Evolutionary conservation across 2,329 filamentous ascomycete species (phyloP).

Genomic region (Lachnellula hyalina): DNA sequence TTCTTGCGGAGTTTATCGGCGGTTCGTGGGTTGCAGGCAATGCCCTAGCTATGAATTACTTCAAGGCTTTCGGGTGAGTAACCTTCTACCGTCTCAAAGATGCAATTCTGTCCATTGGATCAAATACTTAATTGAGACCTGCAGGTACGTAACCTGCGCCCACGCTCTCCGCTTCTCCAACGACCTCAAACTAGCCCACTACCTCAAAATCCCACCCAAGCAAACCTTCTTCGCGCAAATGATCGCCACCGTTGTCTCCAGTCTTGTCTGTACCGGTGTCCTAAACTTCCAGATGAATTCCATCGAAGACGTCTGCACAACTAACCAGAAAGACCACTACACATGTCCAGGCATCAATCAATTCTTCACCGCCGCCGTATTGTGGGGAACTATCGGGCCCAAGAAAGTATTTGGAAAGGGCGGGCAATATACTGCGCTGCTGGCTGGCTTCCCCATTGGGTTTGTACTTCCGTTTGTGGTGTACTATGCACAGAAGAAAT

Average conservation of each 20-base stretch:
- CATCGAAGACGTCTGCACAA: slow-evolving; percentile 38
- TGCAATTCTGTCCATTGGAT: slow-evolving; percentile 25
- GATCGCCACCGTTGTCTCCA: slow-evolving; percentile 42
- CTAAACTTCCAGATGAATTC: slow-evolving; percentile 36
- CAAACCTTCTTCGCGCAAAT: slow-evolving; percentile 45
- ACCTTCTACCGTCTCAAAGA: slow-evolving; percentile 41
- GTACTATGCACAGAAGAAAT: slow-evolving; percentile 39
- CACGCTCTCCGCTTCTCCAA: slow-evolving; percentile 42
- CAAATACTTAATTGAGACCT: slow-evolving; percentile 38
- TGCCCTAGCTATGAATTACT: slow-evolving; percentile 71
- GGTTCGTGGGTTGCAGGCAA: slow-evolving; percentile 63
- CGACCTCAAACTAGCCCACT: slow-evolving; percentile 48
- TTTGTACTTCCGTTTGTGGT: slow-evolving; percentile 40
- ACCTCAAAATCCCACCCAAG: slow-evolving; percentile 44
- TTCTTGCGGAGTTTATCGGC: slow-evolving; percentile 66
- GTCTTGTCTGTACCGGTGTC: slow-evolving; percentile 38
- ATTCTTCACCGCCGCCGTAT: slow-evolving; percentile 51
- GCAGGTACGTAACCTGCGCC: slow-evolving; percentile 43
- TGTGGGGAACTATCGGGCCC: slow-evolving; percentile 49
- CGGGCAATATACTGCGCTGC: slow-evolving; percentile 43
- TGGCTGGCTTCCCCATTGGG: slow-evolving; percentile 48
- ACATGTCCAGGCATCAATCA: slow-evolving; percentile 47
- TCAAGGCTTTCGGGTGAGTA: slow-evolving; percentile 68
- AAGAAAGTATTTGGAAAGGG: slow-evolving; percentile 43
- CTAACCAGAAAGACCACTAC: slow-evolving; percentile 40